Percentiles rank a stretch among this genome's conserved stretches.
Evolutionary conservation across 148 eudicot genomes (phyloP).

Genomic region (Vaccinium vitisidaea): DNA sequence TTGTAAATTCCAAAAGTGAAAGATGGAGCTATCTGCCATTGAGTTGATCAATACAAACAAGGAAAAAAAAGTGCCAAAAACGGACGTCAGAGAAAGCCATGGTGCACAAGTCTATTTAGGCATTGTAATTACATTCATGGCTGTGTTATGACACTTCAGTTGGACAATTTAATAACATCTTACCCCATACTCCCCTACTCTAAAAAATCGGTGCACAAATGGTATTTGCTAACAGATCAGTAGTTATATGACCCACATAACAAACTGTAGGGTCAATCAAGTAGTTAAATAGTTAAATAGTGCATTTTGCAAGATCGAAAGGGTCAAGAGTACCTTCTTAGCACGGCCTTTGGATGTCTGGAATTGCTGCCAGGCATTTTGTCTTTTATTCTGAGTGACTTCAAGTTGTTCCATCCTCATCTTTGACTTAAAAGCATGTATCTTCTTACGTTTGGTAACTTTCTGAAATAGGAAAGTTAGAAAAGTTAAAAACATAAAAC

Average conservation of each 20-base stretch:
- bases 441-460: constrained; percentile 87
- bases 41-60: neutral
- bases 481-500: neutral
- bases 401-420: constrained; percentile 81
- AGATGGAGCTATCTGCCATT: neutral
- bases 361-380: constrained; percentile 98
- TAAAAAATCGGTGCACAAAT: neutral
- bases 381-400: constrained; percentile 90
- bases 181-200: neutral
- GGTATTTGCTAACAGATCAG: neutral
- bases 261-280: neutral
- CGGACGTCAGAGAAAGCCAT: neutral
- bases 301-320: constrained; percentile 8
- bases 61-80: no score
- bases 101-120: neutral
- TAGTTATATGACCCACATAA: neutral
- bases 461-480: constrained; percentile 44
- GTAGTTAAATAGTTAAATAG: neutral
- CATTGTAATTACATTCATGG: neutral
- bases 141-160: neutral
- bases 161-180: neutral
- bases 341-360: constrained; percentile 84
- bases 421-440: constrained; percentile 96
- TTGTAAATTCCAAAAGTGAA: neutral
- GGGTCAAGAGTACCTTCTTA: constrained; percentile 63